Base-by-base conservation (phyloP, 202 grass and related monocot genomes). In the Zizania palustris region DNA sequence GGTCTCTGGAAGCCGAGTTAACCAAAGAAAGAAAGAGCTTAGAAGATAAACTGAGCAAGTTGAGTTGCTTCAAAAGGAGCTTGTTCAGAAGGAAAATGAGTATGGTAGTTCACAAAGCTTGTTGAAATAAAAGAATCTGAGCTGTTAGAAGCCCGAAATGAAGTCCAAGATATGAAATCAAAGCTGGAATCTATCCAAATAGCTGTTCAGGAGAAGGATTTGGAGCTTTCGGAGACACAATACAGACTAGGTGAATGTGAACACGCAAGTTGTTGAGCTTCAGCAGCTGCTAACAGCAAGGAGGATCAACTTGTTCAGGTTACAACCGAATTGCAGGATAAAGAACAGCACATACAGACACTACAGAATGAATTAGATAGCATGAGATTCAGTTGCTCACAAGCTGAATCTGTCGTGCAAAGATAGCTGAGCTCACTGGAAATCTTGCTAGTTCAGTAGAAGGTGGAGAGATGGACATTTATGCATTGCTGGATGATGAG, bases 161-260 rank as follows among this genome's bases (percentile, higher is more conserved):
- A 97, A 80, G 87, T 97, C 18, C 85, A 90, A 69, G 76, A 87
- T 83, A 88, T 97, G 87, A 88, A 88, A 86, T 74, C 68, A 35
- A 91, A 88, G 88, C 60, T 93, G 45, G 85, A 81, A 34, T 88
- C 87, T 60, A 72, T 93, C 46, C 82, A 86, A 71, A 46, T 78
- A 79, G 39, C 82, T 43, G 45, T 90, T 76, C 74, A 69, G 71
- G 82, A 84, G 83, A 97, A 93, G 60, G 90, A 93, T 87, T 76
- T 65, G 50, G 93, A 93, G 57, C 88, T 90, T 82, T 36, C 73
- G 10, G 78, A 83, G 43, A 84, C 85, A 68, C 80, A 88, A 44
- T 69, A 65, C 42, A 90, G 72, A 58, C 73, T 87, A 46, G 72
- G 72, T 54, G 69, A 84, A 74, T n/a, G 77, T 80, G 64, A 82